These are phyloP conservation scores for Prunus persica DNA, from an alignment of 306 rosid genomes.

Conservation along the genomic window DNA sequence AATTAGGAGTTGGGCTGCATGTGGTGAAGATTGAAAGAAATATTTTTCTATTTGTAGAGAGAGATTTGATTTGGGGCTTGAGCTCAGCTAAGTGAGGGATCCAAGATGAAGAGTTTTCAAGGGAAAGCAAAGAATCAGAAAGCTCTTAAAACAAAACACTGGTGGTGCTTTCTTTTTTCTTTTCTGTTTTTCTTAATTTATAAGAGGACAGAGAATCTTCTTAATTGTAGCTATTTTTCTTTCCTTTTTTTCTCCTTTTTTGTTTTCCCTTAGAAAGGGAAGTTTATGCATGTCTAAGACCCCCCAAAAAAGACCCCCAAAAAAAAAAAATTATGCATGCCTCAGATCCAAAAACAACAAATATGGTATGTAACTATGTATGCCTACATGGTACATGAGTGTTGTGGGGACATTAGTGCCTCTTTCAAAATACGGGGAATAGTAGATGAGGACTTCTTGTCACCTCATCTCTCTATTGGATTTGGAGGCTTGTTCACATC, in stretches of 20 bases:
- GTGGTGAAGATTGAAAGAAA: constrained; percentile 18
- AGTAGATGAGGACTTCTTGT: too few species aligned
- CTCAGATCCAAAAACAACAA: too few species aligned
- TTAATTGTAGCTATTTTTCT: not conserved
- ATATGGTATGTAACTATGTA: too few species aligned
- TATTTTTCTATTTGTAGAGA: constrained; percentile 3
- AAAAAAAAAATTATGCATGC: not conserved
- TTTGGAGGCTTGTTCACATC: too few species aligned
- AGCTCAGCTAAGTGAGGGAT: constrained; percentile 1
- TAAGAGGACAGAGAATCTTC: not conserved
- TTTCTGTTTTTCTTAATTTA: not conserved
- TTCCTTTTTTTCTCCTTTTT: not conserved
- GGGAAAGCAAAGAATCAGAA: constrained; percentile 33
- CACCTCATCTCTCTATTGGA: too few species aligned
- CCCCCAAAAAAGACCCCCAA: not conserved
- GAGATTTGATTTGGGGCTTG: not conserved
- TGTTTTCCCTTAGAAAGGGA: not conserved
- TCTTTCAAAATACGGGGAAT: too few species aligned
- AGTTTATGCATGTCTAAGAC: not conserved
- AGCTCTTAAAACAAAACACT: not conserved
- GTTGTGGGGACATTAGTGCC: too few species aligned
- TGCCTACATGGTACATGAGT: too few species aligned
- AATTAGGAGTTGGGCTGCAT: constrained; percentile 2
- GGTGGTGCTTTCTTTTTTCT: not conserved
- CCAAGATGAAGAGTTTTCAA: constrained; percentile 26